These are phyloP conservation scores for Leptographium radiaticola DNA, from an alignment of 2,329 filamentous ascomycete species.

Conservation along the genomic window DNA sequence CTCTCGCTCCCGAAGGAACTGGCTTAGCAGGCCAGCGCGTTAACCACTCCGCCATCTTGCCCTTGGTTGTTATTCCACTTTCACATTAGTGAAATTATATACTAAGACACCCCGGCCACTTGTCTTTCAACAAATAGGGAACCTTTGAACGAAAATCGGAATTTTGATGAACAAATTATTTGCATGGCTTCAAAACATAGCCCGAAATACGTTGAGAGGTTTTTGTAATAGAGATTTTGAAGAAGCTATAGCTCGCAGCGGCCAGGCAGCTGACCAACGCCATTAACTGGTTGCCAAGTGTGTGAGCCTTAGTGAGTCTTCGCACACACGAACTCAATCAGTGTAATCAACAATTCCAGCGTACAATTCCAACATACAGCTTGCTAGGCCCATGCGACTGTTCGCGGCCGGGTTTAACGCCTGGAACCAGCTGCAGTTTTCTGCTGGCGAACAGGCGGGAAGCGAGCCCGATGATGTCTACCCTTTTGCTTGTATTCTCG, in stretches of 20 bases:
- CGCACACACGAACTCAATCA: not conserved
- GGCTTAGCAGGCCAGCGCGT: slow-evolving; percentile 4
- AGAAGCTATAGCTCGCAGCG: no score
- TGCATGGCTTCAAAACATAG: no score
- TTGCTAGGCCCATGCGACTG: slow-evolving; percentile 27
- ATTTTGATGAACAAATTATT: no score
- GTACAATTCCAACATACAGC: not conserved
- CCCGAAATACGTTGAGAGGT: no score
- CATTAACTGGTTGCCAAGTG: no score
- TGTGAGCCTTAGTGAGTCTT: not conserved
- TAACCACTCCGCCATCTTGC: slow-evolving; percentile 4
- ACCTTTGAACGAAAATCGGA: not conserved
- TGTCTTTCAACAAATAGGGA: not conserved
- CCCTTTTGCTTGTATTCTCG: slow-evolving; percentile 29
- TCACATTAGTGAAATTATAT: not conserved
- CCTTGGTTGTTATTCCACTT: not conserved
- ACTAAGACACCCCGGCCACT: not conserved
- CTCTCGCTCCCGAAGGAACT: slow-evolving; percentile 3
- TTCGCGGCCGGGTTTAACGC: slow-evolving; percentile 46
- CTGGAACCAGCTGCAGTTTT: slow-evolving; percentile 39
- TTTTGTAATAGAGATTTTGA: no score
- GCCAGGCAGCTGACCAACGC: no score
- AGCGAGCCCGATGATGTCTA: slow-evolving; percentile 31
- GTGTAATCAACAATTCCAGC: not conserved
- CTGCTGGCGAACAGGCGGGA: not conserved